Evolutionary conservation across 164 flowering plant genomes (phyloP).

Genomic region (Vitis labrusca): DNA sequence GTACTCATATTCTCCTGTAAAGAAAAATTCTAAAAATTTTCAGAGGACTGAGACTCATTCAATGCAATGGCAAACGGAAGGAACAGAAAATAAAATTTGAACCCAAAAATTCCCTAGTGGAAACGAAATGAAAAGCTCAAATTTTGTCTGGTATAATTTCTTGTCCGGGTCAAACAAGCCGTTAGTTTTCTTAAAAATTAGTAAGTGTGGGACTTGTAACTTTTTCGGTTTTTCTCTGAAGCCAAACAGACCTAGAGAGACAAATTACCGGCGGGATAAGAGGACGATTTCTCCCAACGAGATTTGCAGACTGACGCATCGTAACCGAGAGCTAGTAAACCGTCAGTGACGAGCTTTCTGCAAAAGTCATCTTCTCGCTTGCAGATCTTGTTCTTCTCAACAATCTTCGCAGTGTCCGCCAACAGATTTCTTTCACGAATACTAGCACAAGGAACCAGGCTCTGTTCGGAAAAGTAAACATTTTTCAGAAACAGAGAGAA

Average conservation of each 20-base stretch:
- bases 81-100: too few relatives aligned
- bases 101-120: too few relatives aligned
- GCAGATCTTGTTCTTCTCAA: slow-evolving; percentile 48
- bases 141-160: too few relatives aligned
- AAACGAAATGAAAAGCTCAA: too few relatives aligned
- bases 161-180: too few relatives aligned
- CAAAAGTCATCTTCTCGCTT: slow-evolving; percentile 38
- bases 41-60: too few relatives aligned
- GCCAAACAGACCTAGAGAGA: slow-evolving; percentile 11
- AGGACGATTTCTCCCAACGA: slow-evolving; percentile 72
- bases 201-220: too few relatives aligned
- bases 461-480: slow-evolving; percentile 27
- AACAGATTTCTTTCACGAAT: slow-evolving; percentile 51
- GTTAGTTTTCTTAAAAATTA: too few relatives aligned
- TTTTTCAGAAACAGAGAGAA: neutral
- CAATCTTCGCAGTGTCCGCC: slow-evolving; percentile 52
- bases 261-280: slow-evolving; percentile 67
- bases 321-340: slow-evolving; percentile 58
- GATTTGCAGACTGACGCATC: slow-evolving; percentile 79
- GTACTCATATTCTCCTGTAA: slow-evolving; percentile 85
- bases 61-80: too few relatives aligned
- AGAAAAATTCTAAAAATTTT: too few relatives aligned
- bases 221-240: neutral
- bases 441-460: slow-evolving; percentile 43
- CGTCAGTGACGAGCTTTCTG: slow-evolving; percentile 46